Base-by-base conservation (phyloP, 208 protist species). In the Wallacemonas sp. region DNA sequence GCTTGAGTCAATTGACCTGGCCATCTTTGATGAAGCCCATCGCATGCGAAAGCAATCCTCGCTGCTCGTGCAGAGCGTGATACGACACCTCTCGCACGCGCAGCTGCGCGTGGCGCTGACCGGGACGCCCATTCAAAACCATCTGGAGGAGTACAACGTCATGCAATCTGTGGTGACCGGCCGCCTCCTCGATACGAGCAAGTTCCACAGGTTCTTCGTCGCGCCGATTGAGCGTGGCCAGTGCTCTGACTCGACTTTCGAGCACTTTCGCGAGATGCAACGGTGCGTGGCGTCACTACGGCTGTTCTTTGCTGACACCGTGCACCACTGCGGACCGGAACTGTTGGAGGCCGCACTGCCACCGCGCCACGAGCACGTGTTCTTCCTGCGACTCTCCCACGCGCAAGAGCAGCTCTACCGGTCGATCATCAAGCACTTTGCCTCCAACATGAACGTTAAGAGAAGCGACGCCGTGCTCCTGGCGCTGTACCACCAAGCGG, bases 41-140 rank as follows among this genome's bases (percentile, higher is more conserved):
- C 88, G 86, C 0, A 64, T 96, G 17, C 79, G 84, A 10, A 67
- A 63, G 3, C 58, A 36, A 26, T 73, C 66, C 19, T 89, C 83
- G 13, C 71, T 67, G 29, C 71, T 94, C 21, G 77, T 91, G 22
- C 63, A 41, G 15, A 63, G 53, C 5, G 68, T 97, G 13, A 53
- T 58, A 29, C 42, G 76, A 41, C 77, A 90, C 66, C 46, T 89
- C 17, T 71, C 67, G 26, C 38, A 63, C 29, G 70, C 89, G 34
- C 89, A 86, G 64, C 70, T 95, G 42, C 87, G 93, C 12, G 36
- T 97, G 10, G 87, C 89, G 0, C 79, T 97, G 5, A 97, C 93
- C 3, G 93, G 93, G 19, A 96, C 91, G 10, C 91, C 91, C 22
- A 69, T 96, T 27, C 91, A 97, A 66, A 97, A 97, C 46, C 83